Evolutionary conservation across 2,329 filamentous ascomycete species (phyloP), one percentile per base, ranked within the genome.

Genomic region (Penicillium sp.): DNA sequence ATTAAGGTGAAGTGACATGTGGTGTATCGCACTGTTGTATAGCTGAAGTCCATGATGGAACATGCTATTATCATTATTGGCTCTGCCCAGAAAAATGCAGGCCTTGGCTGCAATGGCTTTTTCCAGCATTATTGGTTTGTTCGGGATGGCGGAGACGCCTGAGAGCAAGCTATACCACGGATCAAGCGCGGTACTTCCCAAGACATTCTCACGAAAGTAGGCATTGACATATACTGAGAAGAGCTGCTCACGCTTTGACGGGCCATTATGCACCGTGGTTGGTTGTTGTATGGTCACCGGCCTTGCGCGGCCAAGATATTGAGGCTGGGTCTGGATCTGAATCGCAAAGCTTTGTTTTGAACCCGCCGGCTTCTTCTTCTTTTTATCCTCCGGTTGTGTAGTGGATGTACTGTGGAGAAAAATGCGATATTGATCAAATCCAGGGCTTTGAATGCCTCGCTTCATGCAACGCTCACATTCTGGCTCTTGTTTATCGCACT

Each of bases 21-120:
- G 48, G 13, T 41, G 48, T 48, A 58, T 58, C 4, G 56, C 56
- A 45, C 41, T 41, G 35, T 58, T 58, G 48, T 55, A 58, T 49
- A 58, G 52, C 31, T 52, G 56, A 31, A 58, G 52, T 26, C 56
- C 56, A 37, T 58, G 41, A 21, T 44, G 35, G 19, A 55, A 54
- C 24, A 47, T 31, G 26, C 19, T 24, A 13, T 52, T 39, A 45
- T 56, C 54, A 16, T 48, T 3, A 16, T 44, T 56, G 13, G 9
- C 8, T 35, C 35, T 56, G 31, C 54, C 48, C 16, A 52, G 8
- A 31, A 44, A 56, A 22, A 56, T 51, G 39, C 54, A 56, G 11
- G 31, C 47, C 5, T 35, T 52, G 14, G 54, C 54, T 16, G 54
- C 43, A 37, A 56, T 9, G n/a, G 54, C 49, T 24, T 52, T 56